Base-by-base conservation (phyloP, 1,284 basidiomycete species). In the Megacollybia platyphylla region DNA sequence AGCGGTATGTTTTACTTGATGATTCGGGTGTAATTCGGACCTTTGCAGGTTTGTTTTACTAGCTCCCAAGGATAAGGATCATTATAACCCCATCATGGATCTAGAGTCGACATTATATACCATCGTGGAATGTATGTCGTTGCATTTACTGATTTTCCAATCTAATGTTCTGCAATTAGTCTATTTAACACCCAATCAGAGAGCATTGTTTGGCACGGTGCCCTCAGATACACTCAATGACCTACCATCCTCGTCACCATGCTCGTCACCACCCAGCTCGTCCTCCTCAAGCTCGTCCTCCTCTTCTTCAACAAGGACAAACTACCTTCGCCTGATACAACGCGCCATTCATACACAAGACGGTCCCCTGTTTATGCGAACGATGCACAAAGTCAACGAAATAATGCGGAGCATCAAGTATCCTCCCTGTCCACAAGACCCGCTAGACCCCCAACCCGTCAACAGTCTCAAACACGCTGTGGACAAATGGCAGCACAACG, bases 71-170 rank as follows among this genome's bases (percentile, higher is more conserved):
- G 84, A 87, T 62, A 75, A 75, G 50, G 81, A 87, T 51, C 81
- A 85, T 52, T 87, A 86, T 55, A 80, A 81, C 54, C 84, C 84
- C 10, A 76, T 87, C 44, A 70, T 79, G 65, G 79, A 80, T 51
- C 62, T 87, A 28, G 77, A 83, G 59, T 67, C 68, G 48, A 71
- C 76, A 5, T 57, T 87, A 28, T 68, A 77, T 56, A 75, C 72
- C 40, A 84, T 87, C 34, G 57, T 85, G 45, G 70, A 83, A 61
- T 67, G 83, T 83, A 49, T 42, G 71, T 59, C 31, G 24, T 27
- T 29, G 10, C n/a, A 29, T 38, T 36, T 32, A 38, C 28, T 26
- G 28, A 7, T 38, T 18, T 29, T 20, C 36, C 42, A 42, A 35
- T 35, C 43, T 38, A 49, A 49, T 62, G 15, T 59, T 26, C 36